Percentiles rank a stretch among this genome's conserved stretches.
These are phyloP conservation scores for Dipodascus albidus DNA, from an alignment of 805 yeast genomes.

Conservation along the genomic window DNA sequence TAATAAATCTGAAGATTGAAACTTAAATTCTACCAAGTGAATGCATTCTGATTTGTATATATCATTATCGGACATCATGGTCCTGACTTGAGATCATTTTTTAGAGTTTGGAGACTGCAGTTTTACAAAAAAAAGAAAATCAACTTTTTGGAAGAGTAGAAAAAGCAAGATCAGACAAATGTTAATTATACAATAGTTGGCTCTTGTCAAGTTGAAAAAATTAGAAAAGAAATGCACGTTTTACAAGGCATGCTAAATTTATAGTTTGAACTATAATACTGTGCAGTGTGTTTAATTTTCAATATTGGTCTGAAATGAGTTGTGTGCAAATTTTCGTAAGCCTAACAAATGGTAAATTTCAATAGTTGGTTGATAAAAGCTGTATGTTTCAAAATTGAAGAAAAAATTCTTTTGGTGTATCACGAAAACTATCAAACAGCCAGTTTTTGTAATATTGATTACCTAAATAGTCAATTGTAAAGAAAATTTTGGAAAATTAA, in stretches of 20 bases:
- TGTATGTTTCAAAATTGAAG: background rate
- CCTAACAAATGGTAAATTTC: background rate
- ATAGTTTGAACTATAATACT: background rate
- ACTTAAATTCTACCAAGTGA: background rate
- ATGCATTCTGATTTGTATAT: background rate
- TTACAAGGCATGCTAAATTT: background rate
- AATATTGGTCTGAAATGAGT: background rate
- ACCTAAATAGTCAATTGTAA: background rate
- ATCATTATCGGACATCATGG: background rate
- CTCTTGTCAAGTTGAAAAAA: too few species aligned
- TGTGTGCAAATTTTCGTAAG: background rate
- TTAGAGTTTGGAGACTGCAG: background rate
- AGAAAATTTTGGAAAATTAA: background rate
- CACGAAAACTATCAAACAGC: too few species aligned
- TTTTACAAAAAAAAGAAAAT: too few species aligned
- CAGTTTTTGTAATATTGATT: background rate
- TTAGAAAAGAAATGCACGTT: background rate
- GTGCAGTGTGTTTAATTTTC: background rate
- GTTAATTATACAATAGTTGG: too few species aligned
- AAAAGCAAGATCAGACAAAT: background rate
- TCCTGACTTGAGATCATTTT: background rate
- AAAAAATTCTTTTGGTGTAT: too few species aligned
- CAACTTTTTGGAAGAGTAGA: background rate
- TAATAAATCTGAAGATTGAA: background rate
- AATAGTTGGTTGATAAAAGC: too few species aligned